Base-by-base conservation (phyloP, 768 basidiomycete genomes). In the Mycena galericulata region DNA sequence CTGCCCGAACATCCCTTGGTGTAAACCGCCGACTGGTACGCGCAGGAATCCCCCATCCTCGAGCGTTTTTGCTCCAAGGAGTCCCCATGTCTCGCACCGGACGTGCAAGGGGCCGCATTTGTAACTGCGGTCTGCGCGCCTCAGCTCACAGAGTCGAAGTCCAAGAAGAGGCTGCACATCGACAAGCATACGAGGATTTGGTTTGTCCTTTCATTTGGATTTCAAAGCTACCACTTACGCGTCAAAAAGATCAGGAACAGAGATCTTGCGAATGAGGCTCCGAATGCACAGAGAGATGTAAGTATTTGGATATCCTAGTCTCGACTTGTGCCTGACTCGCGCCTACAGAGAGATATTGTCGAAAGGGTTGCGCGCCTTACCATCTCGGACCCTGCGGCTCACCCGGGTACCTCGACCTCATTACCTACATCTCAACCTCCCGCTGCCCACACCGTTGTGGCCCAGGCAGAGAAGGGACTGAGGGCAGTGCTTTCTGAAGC, bases 401-500 rank as follows among this genome's bases (percentile, higher is more conserved):
- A 36, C 34, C 34, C 34, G 8, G 34, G 34, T 6, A 36, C 34
- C 34, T 36, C 34, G 34, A 14, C 8, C 34, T 7, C 34, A 14
- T 14, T n/a, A n/a, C n/a, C n/a, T n/a, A n/a, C 34, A 14, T 36
- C 34, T 14, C 34, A 38, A 27, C 9, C 56, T 47, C 45, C 45
- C 32, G 30, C 43, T 22, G 18, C 45, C 4, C 36, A 43, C 24
- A 24, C n/a, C 24, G 14, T 36, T 36, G 15, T 60, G 2, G 46
- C 10, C 15, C 32, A 36, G 32, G 34, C 46, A 36, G 46, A 60
- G 32, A 47, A 24, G 32, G 36, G 57, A n/a, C 3, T 59, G n/a
- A 32, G 9, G 30, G 57, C 57, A 3, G 45, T 59, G 12, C n/a
- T 59, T 20, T 22, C 57, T 32, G 45, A 59, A 26, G 56, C 56